Base-by-base conservation (phyloP, 371 early-diverging fungal species). In the Mortierella sp. region DNA sequence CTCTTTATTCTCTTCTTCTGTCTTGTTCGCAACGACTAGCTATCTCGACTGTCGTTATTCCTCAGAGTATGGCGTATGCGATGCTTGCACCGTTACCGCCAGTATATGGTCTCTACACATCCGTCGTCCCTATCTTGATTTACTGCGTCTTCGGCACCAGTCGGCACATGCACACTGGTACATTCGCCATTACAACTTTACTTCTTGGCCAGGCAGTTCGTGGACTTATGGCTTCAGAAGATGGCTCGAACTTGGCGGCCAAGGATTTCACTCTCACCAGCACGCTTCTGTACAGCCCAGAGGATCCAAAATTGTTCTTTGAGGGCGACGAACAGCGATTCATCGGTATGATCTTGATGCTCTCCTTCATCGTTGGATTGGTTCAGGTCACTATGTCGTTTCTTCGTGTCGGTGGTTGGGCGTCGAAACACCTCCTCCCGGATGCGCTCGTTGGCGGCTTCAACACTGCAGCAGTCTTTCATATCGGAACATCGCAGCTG, bases 41-140 rank as follows among this genome's bases (percentile, higher is more conserved):
- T 26, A 62, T 86, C 34, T 79, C 83, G 4, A 82, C 85, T 34
- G 70, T 86, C 14, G 69, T 86, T 14, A 79, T 86, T 39, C 86
- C 86, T 30, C 86, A 86, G 62, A 79, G 82, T 51, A 86, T 86
- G 87, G 84, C 85, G 15, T 86, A 86, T 70, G 82, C 85, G 4
- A 82, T 81, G 58, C 64, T 86, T 55, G 84, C 87, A 11, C 73
- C 72, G 7, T 54, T 86, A 48, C 84, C 85, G 3, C 81, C 87
- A 17, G 87, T 83, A 15, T 79, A 81, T 55, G 87, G 87, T 12
- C 81, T 86, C 26, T 86, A 86, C 46, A 73, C 85, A 8, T 80
- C 83, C 3, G 78, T 84, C 19, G 71, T 83, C 11, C 84, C 85
- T 9, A 65, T 79, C 26, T 34, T 83, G 28, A 61, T 82, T n/a